Evolutionary conservation across 352 stramenopile species (phyloP).

Genomic region (Phytopythium cucurbitacearum): DNA sequence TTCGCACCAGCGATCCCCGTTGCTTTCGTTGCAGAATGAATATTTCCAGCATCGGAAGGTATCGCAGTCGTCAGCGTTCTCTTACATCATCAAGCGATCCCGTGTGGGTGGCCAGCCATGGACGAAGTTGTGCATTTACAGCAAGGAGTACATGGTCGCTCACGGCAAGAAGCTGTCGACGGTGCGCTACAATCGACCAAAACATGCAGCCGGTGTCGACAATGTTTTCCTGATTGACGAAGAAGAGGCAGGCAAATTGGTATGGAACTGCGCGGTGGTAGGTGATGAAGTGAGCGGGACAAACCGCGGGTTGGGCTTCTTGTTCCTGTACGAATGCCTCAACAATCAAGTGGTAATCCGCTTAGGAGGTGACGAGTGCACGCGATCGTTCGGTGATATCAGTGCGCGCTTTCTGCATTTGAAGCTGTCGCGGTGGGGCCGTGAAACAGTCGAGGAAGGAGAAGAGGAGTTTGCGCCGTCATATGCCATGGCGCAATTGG

Average conservation of each 20-base stretch:
- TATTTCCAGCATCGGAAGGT: slow-evolving; percentile 49
- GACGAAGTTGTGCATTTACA: slow-evolving; percentile 80
- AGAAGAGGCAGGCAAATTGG: slow-evolving; percentile 70
- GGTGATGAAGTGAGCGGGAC: slow-evolving; percentile 79
- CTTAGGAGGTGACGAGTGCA: slow-evolving; percentile 68
- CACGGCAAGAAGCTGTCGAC: slow-evolving; percentile 80
- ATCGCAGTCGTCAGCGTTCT: neutral
- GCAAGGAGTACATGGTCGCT: slow-evolving; percentile 65
- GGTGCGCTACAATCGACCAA: slow-evolving; percentile 80
- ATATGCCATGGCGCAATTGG: slow-evolving; percentile 71
- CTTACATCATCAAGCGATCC: slow-evolving; percentile 31
- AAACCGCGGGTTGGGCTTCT: slow-evolving; percentile 71
- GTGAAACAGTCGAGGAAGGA: slow-evolving; percentile 79
- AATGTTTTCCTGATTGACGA: slow-evolving; percentile 73
- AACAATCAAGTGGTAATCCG: slow-evolving; percentile 62
- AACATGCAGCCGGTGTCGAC: slow-evolving; percentile 42
- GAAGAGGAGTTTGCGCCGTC: slow-evolving; percentile 78
- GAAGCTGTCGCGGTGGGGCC: slow-evolving; percentile 81
- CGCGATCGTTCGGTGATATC: slow-evolving; percentile 73
- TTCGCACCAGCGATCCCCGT: slow-evolving; percentile 58
- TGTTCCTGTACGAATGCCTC: slow-evolving; percentile 84
- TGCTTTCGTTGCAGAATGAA: slow-evolving; percentile 68
- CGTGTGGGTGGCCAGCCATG: slow-evolving; percentile 79
- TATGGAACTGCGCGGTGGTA: slow-evolving; percentile 81
- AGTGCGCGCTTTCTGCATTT: slow-evolving; percentile 74